Evolutionary conservation across 2,329 filamentous ascomycete genomes (phyloP).

Genomic region (Pseudogymnoascus sp.): DNA sequence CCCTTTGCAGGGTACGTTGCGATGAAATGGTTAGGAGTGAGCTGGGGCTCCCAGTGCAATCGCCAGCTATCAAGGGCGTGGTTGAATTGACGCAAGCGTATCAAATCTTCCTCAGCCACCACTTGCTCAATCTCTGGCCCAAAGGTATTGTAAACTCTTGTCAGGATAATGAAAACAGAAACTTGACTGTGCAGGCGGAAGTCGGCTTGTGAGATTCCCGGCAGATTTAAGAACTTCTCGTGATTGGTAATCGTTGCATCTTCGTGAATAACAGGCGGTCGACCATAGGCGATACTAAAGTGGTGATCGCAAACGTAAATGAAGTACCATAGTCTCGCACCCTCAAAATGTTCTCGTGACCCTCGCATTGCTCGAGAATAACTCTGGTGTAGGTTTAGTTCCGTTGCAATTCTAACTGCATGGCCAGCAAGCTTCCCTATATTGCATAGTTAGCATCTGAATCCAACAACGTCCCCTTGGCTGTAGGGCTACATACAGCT

Average conservation of each 20-base stretch:
- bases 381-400: conserved; percentile 48
- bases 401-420: conserved; percentile 50
- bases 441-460: conserved; percentile 34
- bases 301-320: conserved; percentile 60
- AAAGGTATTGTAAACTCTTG: conserved; percentile 50
- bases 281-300: conserved; percentile 56
- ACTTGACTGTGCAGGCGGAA: conserved; percentile 52
- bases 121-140: conserved; percentile 47
- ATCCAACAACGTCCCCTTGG: not conserved
- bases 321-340: conserved; percentile 54
- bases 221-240: conserved; percentile 44
- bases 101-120: conserved; percentile 34
- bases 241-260: conserved; percentile 49
- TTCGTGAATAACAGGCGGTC: conserved; percentile 53
- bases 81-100: conserved; percentile 31
- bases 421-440: conserved; percentile 50
- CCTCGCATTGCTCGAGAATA: conserved; percentile 43
- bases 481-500: conserved; percentile 25
- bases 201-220: conserved; percentile 45
- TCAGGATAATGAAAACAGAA: conserved; percentile 51
- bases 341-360: conserved; percentile 42
- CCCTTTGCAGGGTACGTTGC: conserved; percentile 23
- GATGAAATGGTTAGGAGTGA: conserved; percentile 18
- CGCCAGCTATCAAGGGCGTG: conserved; percentile 32
- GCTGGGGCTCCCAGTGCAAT: conserved; percentile 30